Percentiles rank a stretch among this genome's conserved stretches.
phyloP scores from a whole-genome alignment of 352 stramenopile genomes.

The Phytopythium aichiense region DNA sequence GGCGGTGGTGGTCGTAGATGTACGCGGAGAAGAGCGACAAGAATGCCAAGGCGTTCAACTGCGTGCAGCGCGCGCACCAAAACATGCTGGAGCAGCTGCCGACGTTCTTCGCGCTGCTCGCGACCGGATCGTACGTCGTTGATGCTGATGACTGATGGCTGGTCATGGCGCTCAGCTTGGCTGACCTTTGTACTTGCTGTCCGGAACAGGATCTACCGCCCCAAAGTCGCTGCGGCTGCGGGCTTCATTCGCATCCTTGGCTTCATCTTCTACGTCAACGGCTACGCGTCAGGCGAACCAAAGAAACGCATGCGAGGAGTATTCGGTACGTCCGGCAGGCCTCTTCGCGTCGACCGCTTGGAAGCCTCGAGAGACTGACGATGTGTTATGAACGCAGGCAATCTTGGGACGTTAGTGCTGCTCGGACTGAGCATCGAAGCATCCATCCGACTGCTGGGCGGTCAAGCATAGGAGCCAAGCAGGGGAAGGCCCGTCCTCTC shows the following conservation, averaged over 20 bases:
- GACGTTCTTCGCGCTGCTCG: constrained; percentile 31
- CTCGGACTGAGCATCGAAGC: constrained; percentile 24
- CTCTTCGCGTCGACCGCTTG: neutral
- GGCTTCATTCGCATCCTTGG: constrained; percentile 29
- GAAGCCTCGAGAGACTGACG: neutral
- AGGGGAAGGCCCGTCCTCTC: neutral
- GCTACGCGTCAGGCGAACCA: constrained; percentile 34
- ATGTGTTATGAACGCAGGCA: constrained; percentile 10
- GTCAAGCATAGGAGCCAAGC: constrained; percentile 1
- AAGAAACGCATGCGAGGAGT: constrained; percentile 26
- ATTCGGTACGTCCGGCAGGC: constrained; percentile 25
- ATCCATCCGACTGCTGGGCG: constrained; percentile 18
- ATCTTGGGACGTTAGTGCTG: constrained; percentile 21
- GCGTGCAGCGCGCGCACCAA: constrained; percentile 77
- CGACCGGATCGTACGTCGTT: constrained; percentile 32
- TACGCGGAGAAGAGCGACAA: constrained; percentile 69
- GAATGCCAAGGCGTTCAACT: constrained; percentile 77
- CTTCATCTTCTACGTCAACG: constrained; percentile 43
- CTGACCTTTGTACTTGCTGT: neutral
- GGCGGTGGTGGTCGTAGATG: constrained; percentile 12
- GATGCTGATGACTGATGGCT: neutral
- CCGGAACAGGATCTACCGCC: constrained; percentile 32
- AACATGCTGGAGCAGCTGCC: constrained; percentile 72
- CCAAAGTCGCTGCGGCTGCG: constrained; percentile 27
- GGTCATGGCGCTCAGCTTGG: neutral